Base-by-base conservation (phyloP, 164 flowering plant genomes). In the Kingdonia uniflora region DNA sequence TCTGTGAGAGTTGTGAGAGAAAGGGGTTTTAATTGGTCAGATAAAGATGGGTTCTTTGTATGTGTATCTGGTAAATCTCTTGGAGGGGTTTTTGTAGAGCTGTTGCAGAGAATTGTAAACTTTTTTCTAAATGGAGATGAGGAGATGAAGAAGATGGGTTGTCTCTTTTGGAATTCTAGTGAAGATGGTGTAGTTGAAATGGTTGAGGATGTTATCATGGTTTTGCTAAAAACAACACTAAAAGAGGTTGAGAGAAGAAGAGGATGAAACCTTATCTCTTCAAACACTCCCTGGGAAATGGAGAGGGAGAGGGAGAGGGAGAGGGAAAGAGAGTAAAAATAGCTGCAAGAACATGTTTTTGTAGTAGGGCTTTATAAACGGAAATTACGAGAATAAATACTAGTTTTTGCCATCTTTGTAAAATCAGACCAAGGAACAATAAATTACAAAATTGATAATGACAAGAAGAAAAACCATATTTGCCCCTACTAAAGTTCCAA, bases 21-120 rank as follows among this genome's bases (percentile, higher is more conserved):
- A 43, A 82, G 74, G 45, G 95, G 81, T 68, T 71, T 80, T 29
- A 86, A 78, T 56, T 89, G 97, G 20, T 89, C 94, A 24, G 91
- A 76, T 2, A 84, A 63, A 53, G 94, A 79, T 74, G 73, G 60
- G 33, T 22, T 47, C 25, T 68, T 49, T 63, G 60, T 46, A 8
- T 57, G 67, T 47, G 66, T 48, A 33, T 62, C 55, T 22, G 19
- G 58, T 15, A 53, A 19, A 25, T 56, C 38, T 20, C 62, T 64
- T 14, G 69, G 53, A 20, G 66, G 29, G 24, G 66, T 59, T 22
- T 12, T 20, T 22, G 51, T 20, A 21, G 76, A 22, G 41, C 80
- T 69, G 38, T 44, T 66, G 65, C 82, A 80, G 37, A 63, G 51
- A 58, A 78, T 47, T 29, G 71, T 61, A 49, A 68, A 55, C 48